Percentiles rank a stretch among this genome's conserved stretches.
phyloP scores from a whole-genome alignment of 202 grass and related monocot species.

The Eragrostis tef region DNA sequence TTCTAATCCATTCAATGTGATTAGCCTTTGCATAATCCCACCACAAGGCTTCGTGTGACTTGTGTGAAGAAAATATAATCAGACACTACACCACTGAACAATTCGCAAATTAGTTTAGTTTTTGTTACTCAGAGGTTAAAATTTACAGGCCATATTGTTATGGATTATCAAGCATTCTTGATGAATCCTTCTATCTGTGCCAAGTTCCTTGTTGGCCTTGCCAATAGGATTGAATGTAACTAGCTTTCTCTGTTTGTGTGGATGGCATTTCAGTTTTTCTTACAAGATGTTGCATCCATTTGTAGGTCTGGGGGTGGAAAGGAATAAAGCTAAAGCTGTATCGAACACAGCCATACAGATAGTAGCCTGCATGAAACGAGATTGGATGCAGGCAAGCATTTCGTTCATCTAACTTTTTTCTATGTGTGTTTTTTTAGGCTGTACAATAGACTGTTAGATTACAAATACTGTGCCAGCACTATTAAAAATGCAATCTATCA shows the following conservation, averaged over 20 bases:
- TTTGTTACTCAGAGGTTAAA: no score
- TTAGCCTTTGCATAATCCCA: no score
- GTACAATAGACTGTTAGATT: background rate
- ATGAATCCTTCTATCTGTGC: no score
- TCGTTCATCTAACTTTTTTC: background rate
- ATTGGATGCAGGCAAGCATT: conserved; percentile 89
- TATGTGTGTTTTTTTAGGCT: no score
- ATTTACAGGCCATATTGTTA: no score
- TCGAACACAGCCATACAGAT: conserved; percentile 74
- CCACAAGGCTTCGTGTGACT: no score
- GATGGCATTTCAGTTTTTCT: background rate
- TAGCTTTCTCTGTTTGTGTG: background rate
- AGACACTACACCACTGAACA: no score
- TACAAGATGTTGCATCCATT: conserved; percentile 24
- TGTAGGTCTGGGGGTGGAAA: conserved; percentile 68
- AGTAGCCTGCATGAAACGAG: conserved; percentile 89
- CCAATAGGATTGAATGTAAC: background rate
- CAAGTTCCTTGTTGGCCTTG: background rate
- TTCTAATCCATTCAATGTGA: no score
- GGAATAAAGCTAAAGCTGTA: conserved; percentile 53
- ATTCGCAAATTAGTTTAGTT: no score
- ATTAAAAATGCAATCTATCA: background rate
- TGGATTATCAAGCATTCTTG: no score
- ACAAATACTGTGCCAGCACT: background rate
- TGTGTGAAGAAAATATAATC: no score